Evolutionary conservation across 164 flowering plant genomes (phyloP).

Genomic region (Berberis vulgaris): DNA sequence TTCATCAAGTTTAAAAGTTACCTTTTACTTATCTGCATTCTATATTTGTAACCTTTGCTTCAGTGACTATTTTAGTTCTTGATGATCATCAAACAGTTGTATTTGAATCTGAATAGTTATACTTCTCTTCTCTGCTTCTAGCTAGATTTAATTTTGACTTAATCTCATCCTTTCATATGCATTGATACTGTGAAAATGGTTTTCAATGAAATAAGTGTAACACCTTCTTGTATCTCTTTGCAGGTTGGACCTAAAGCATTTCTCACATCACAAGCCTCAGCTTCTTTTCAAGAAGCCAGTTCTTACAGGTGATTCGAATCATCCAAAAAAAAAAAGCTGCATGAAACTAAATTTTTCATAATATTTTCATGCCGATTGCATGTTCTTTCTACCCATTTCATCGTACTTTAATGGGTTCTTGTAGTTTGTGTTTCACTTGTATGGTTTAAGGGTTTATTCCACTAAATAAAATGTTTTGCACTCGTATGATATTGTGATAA

Average conservation of each 20-base stretch:
- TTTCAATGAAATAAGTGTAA: not conserved
- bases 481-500: not conserved
- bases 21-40: too few species aligned
- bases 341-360: not conserved
- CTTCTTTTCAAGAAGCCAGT: constrained; percentile 22
- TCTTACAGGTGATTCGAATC: constrained; percentile 15
- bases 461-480: too few species aligned
- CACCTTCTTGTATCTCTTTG: constrained; percentile 1
- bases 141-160: too few species aligned
- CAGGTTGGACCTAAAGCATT: constrained; percentile 17
- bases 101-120: too few species aligned
- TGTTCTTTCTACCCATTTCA: not conserved
- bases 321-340: not conserved
- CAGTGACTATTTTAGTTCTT: too few species aligned
- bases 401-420: not conserved
- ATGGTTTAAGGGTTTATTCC: not conserved
- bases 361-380: not conserved
- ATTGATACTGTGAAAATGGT: too few species aligned
- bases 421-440: not conserved
- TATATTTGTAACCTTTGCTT: too few species aligned
- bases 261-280: constrained; percentile 20
- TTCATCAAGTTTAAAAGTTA: too few species aligned
- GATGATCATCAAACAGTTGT: too few species aligned
- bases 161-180: not conserved
- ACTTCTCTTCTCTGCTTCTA: too few species aligned